Evolutionary conservation across 163 green algal species (phyloP).

Genomic region (Botryococcus braunii): DNA sequence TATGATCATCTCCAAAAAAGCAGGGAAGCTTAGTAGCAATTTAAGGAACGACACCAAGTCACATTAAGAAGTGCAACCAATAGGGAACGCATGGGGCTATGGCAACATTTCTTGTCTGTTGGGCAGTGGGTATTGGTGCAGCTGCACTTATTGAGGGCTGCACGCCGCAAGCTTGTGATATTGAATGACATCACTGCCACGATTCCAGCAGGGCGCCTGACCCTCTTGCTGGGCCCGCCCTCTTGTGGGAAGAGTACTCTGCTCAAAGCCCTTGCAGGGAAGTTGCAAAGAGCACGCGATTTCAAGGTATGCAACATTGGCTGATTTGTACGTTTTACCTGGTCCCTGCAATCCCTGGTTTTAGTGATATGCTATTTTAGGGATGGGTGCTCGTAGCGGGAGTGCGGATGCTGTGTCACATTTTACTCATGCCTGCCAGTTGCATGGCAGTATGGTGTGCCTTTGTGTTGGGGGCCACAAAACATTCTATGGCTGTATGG

Average conservation of each 20-base stretch:
- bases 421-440: not conserved
- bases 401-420: not conserved
- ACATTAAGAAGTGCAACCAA: too few species aligned
- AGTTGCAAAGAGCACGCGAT: too few species aligned
- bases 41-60: conserved; percentile 14
- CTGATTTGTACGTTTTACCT: conserved; percentile 4
- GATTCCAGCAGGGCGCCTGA: conserved; percentile 43
- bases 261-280: conserved; percentile 24
- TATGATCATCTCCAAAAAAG: too few species aligned
- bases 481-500: not conserved
- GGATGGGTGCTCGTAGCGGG: not conserved
- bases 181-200: conserved; percentile 13
- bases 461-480: not conserved
- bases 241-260: conserved; percentile 28
- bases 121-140: not conserved
- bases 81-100: too few species aligned
- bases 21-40: not conserved
- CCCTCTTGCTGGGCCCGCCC: conserved; percentile 70
- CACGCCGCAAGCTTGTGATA: not conserved
- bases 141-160: not conserved
- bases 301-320: not conserved
- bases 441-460: not conserved
- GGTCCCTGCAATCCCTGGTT: not conserved
- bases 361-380: not conserved
- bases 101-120: too few species aligned